These are phyloP conservation scores for Aspergillus udagawae DNA, from an alignment of 2,329 filamentous ascomycete genomes.

Conservation along the genomic window DNA sequence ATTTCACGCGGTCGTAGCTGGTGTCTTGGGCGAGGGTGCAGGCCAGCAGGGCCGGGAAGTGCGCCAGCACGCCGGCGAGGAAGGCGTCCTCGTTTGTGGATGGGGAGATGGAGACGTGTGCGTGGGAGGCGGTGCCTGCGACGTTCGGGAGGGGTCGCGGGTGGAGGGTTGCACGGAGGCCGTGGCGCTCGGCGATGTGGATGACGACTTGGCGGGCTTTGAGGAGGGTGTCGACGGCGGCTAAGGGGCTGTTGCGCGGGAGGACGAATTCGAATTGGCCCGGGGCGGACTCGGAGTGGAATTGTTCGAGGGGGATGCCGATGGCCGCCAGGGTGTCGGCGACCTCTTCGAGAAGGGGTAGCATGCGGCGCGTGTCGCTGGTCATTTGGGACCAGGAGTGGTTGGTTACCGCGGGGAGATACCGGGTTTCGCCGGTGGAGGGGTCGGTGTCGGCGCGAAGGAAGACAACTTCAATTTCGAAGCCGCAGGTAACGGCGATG, in stretches of 20 bases:
- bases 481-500: constrained; percentile 65
- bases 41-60: constrained; percentile 63
- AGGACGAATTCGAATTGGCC: constrained; percentile 78
- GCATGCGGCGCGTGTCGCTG: constrained; percentile 54
- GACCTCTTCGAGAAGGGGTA: constrained; percentile 63
- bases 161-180: constrained; percentile 66
- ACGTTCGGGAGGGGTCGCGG: constrained; percentile 58
- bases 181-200: constrained; percentile 58
- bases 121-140: constrained; percentile 64
- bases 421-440: constrained; percentile 22
- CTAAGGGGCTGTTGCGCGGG: constrained; percentile 57
- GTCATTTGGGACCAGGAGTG: constrained; percentile 70
- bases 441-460: constrained; percentile 47
- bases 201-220: constrained; percentile 67
- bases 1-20: constrained; percentile 65
- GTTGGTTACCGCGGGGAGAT: constrained; percentile 53
- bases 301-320: constrained; percentile 65
- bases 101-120: constrained; percentile 56
- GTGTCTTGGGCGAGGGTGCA: constrained; percentile 63
- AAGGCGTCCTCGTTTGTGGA: constrained; percentile 53
- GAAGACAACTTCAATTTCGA: constrained; percentile 78
- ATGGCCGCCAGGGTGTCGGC: constrained; percentile 56
- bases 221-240: constrained; percentile 68
- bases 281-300: constrained; percentile 68
- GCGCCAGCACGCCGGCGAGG: constrained; percentile 66